Evolutionary conservation across 768 basidiomycete genomes (phyloP), one percentile per base, ranked within the genome.

Genomic region (Lactarius trivialis): DNA sequence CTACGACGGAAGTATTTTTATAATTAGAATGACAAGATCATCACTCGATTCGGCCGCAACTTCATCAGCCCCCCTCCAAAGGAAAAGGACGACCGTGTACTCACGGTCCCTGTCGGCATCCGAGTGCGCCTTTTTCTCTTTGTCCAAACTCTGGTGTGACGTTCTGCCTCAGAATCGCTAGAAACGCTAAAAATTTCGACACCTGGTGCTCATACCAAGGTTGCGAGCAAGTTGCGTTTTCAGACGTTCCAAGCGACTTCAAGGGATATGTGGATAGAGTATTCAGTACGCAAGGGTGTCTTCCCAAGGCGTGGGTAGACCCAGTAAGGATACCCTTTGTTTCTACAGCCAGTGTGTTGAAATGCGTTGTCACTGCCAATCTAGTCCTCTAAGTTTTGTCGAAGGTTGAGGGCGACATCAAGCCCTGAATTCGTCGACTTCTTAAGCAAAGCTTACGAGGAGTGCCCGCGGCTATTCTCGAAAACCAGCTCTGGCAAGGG

Each of bases 181-280:
- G 76, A 30, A 81, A 80, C 71, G 64, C 75, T 24, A 74, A 73
- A 53, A 72, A 73, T 64, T 84, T 82, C 57, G 83, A 83, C 63
- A 78, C 74, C 5, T 84, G 83, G 82, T 73, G 76, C 7, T 72
- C 75, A 1, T 73, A 78, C 66, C 80, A 84, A 64, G 69, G 75
- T 45, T 79, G 79, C 64, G 81, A 81, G 66, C 79, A 81, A 61
- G 81, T 77, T 6, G 76, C 78, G 0, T 77, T 74, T 65, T 67
- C 73, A 12, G 81, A 83, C 63, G 66, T 82, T 36, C 80, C 81
- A 1, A 65, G 70, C 1, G 75, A 75, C 3, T 67, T 81, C 34
- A 71, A 69, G n/a, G 56, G 21, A 1, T 76, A 78, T 21, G 69
- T 80, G 33, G 65, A 69, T 39, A 65, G 69, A 11, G 75, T 82